Evolutionary conservation across 2,329 filamentous ascomycete species (phyloP), one percentile per base, ranked within the genome.

Genomic region (Shiraia sp.): DNA sequence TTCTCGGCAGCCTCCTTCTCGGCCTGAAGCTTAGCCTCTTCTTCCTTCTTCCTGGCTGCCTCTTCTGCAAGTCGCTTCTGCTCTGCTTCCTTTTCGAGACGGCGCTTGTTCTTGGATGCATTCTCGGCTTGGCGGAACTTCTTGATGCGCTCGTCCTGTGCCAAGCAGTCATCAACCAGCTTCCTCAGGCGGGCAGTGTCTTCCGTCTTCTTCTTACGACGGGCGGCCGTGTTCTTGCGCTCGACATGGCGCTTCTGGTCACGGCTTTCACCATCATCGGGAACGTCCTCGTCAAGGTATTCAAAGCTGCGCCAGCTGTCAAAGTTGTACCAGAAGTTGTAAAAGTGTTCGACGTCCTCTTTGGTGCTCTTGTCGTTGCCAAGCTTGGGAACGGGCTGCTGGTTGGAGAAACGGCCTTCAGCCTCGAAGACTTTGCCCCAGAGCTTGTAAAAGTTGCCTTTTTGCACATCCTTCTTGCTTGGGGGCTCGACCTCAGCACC

Each of bases 271-370:
- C 93, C 96, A 79, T 99, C 93, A 66, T 99, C 93, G 28, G 93
- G 93, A 22, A 99, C 92, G 68, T 99, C 93, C 78, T 99, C 93
- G 67, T 99, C 93, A 45, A 95, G 87, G 74, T 99, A 99, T 76
- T 99, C 93, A 65, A 99, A 99, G 2, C 88, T 85, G 49, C 93
- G 82, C 93, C 93, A 99, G 72, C 87, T 93, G 80, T 99, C 93
- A 63, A 99, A 95, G 80, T 92, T 95, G 80, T 97, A 99, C 86
- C 88, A 99, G 79, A 97, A 99, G 81, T 99, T 96, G 82, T 99
- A 99, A 74, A 99, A 99, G 39, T 79, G 78, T 68, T 97, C 91
- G 32, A 99, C 93, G 7, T 96, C 86, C 66, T 95, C 88, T 74
- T 91, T 88, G 61, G 82, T 82, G 65, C 88, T 86, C 55, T 95